phyloP scores from a whole-genome alignment of 2,329 filamentous ascomycete species.

The Paecilomyces fulvus region DNA sequence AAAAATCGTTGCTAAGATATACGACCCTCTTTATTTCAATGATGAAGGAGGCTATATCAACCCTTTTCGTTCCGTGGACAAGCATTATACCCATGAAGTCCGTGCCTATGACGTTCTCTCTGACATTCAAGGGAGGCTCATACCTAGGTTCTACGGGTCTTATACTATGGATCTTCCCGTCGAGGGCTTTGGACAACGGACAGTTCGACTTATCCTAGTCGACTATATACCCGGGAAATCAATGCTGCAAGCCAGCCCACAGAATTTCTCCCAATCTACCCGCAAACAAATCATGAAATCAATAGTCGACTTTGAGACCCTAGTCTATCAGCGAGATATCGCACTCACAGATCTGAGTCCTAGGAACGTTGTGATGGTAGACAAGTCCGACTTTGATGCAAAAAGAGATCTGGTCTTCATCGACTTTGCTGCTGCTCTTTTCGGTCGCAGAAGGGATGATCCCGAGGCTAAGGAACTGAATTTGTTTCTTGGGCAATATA shows the following conservation, averaged over 20 bases:
- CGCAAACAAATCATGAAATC: slow-evolving; percentile 13
- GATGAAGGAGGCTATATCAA: slow-evolving; percentile 13
- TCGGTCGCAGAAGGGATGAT: slow-evolving; percentile 8
- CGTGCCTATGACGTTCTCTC: slow-evolving; percentile 9
- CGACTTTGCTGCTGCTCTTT: slow-evolving; percentile 11
- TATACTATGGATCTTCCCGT: slow-evolving; percentile 13
- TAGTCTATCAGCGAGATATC: slow-evolving; percentile 9
- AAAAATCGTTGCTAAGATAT: slow-evolving; percentile 14
- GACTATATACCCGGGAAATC: slow-evolving; percentile 12
- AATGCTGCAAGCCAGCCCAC: slow-evolving; percentile 9
- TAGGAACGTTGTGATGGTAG: slow-evolving; percentile 10
- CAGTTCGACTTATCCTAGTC: slow-evolving; percentile 15
- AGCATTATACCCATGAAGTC: slow-evolving; percentile 16
- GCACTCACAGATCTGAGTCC: slow-evolving; percentile 8
- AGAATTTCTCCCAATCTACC: slow-evolving; percentile 3
- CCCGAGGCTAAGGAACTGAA: not conserved
- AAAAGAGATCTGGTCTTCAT: slow-evolving; percentile 8
- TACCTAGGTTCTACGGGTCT: slow-evolving; percentile 16
- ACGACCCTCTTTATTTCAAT: slow-evolving; percentile 16
- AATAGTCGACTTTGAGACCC: slow-evolving; percentile 13
- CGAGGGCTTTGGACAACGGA: slow-evolving; percentile 3
- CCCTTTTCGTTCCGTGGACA: slow-evolving; percentile 15
- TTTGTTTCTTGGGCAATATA: no score
- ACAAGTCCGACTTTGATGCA: not conserved
- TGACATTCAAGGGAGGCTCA: slow-evolving; percentile 11